Base-by-base conservation (phyloP, 2,329 filamentous ascomycete genomes). In the Cucurbitaria berberidis region DNA sequence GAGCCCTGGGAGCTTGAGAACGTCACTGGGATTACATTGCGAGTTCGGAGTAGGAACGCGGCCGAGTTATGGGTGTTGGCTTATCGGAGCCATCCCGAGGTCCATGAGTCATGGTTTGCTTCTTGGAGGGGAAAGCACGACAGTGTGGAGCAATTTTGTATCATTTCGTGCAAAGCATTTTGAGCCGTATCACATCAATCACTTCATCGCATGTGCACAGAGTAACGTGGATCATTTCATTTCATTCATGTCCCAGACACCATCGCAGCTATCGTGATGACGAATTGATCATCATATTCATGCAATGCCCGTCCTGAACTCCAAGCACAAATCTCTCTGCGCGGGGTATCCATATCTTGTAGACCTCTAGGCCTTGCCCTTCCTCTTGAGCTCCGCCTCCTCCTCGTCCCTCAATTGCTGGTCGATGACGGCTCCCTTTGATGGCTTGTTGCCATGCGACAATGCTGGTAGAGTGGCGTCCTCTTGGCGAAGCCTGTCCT, bases 361-460 rank as follows among this genome's bases (percentile, higher is more conserved):
- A 27, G 45, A 38, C 48, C 52, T 35, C 46, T 61, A 64, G 44
- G 60, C 59, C 59, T 65, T 63, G 48, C 85, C 83, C 81, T 89
- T 90, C 72, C 80, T 82, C 76, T 79, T 82, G 56, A 91, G 67
- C 48, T 82, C 76, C 60, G 82, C 84, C 67, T 89, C 84, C 53
- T 92, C 89, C 66, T 91, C 89, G 4, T 84, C 83, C 67, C 83
- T 78, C 41, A 92, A 62, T 74, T 89, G 72, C 52, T 89, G 84
- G 72, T 92, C 89, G 51, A 91, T 82, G 80, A 89, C 84, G 21
- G 89, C 89, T 16, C 89, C 89, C 67, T 80, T 84, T 18, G 85
- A 89, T 1, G 89, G 89, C 76, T 91, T 82, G 70, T 91, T 91
- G 55, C 88, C 88, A 69, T 92, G 88, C 59, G 81, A 69, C 62